Evolutionary conservation across 1,284 basidiomycete genomes (phyloP).

Genomic region (Rhodotorula glutinis): DNA sequence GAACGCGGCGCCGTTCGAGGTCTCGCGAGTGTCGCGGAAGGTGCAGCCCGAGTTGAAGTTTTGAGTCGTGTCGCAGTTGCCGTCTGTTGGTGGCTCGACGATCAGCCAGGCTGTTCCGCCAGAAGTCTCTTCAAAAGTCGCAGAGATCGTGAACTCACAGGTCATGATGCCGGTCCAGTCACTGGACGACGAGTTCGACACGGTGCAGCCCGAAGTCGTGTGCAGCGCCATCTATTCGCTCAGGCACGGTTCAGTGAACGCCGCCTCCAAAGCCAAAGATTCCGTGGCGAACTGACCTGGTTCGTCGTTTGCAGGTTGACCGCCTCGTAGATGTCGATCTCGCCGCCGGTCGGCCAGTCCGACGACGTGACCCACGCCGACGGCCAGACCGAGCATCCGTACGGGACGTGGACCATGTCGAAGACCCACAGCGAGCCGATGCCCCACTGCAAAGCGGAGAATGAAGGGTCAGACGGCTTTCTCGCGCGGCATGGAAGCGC

Average conservation of each 20-base stretch:
- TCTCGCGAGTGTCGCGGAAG: conserved; percentile 40
- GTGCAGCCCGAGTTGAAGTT: conserved; percentile 61
- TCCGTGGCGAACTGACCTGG: conserved; percentile 51
- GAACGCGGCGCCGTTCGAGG: conserved; percentile 44
- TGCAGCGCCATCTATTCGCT: conserved; percentile 53
- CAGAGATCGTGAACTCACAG: neutral
- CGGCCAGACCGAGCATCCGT: conserved; percentile 31
- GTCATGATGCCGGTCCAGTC: conserved; percentile 42
- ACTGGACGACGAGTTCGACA: conserved; percentile 27
- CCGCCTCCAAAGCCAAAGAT: too few relatives aligned
- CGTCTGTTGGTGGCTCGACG: neutral
- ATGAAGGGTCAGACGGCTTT: too few relatives aligned
- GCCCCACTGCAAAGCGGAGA: too few relatives aligned
- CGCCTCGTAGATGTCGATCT: conserved; percentile 83
- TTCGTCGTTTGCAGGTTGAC: conserved; percentile 46
- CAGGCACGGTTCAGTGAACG: too few relatives aligned
- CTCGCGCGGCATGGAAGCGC: too few relatives aligned
- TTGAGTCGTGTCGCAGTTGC: conserved; percentile 42
- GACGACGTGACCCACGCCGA: conserved; percentile 13
- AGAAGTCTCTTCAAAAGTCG: neutral
- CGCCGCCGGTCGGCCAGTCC: conserved; percentile 52
- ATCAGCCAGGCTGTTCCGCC: neutral
- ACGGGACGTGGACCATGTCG: conserved; percentile 21
- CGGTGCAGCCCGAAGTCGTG: conserved; percentile 40
- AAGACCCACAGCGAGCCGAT: conserved; percentile 35